Evolutionary conservation across 2,329 filamentous ascomycete species (phyloP).

Genomic region (Xylariaceae sp.): DNA sequence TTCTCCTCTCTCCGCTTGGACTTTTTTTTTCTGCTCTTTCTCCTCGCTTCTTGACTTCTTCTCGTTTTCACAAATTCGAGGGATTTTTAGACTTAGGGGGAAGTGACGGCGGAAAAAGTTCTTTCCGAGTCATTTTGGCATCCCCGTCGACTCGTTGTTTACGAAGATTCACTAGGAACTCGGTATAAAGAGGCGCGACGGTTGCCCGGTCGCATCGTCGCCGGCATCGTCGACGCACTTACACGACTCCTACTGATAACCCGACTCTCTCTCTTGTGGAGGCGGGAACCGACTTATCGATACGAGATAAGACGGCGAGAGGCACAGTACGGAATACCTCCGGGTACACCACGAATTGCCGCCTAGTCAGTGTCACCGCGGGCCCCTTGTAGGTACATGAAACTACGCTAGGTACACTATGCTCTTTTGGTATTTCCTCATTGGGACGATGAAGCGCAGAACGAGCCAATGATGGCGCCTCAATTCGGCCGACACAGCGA

Average conservation of each 20-base stretch:
- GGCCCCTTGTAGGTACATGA: constrained; percentile 16
- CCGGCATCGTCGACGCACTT: neutral
- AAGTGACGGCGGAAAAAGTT: constrained; percentile 1
- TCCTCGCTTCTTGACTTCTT: constrained; percentile 7
- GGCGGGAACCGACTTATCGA: constrained; percentile 13
- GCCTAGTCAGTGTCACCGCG: constrained; percentile 13
- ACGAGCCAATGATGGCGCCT: constrained; percentile 9
- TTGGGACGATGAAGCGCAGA: constrained; percentile 15
- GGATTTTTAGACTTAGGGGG: constrained; percentile 11
- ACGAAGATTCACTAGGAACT: neutral
- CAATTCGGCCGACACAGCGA: constrained; percentile 7
- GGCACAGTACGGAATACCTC: neutral
- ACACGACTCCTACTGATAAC: neutral
- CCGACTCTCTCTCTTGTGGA: neutral
- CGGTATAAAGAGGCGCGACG: no score
- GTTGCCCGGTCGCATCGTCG: no score
- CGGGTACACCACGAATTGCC: neutral
- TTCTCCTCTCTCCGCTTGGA: constrained; percentile 13
- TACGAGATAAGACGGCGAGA: constrained; percentile 2
- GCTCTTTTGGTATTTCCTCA: constrained; percentile 14
- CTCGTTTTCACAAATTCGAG: constrained; percentile 8
- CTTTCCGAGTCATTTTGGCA: neutral
- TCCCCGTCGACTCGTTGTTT: neutral
- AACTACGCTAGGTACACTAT: constrained; percentile 1
- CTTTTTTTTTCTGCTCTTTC: constrained; percentile 19